Evolutionary conservation across 2,329 filamentous ascomycete species (phyloP), one percentile per base, ranked within the genome.

Genomic region (Truncatella angustata): DNA sequence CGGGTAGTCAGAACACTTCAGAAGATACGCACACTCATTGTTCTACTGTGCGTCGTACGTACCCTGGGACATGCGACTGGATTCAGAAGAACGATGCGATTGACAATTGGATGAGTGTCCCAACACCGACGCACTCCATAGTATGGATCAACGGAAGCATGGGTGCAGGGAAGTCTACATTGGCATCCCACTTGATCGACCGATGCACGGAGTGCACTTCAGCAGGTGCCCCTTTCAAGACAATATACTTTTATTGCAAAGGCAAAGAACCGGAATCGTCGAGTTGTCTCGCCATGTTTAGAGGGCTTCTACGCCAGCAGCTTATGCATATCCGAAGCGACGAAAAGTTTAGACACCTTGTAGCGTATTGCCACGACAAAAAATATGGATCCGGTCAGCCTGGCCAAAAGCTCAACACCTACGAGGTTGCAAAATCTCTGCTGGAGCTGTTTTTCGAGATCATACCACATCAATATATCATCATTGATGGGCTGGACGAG

Each of bases 401-500:
- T n/a, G n/a, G n/a, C n/a, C 49, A 21, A 37, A 2, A 44, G 11
- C 23, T 51, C 5, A 45, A 37, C 6, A 32, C 16, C 10, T 16
- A 44, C 3, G 49, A 34, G 1, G 28, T 37, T 4, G 49, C 37
- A 26, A 42, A 44, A 12, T n/a, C 28, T 5, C 43, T 54, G 5
- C 30, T 54, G 3, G 37, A 44, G n/a, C 4, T 16, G 10, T 39
- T 49, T 23, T 51, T 50, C 9, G 52, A 54, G 14, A n/a, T 12
- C 14, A 37, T 44, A 14, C 9, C 20, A 1, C 2, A 60, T 52
- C 32, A 68, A 9, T 73, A 70, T 55, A 63, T 76, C 30, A 54
- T 77, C 5, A 60, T 77, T n/a, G 74, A 77, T 54, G 74, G 74
- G 0, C 54, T 77, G 12, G 73, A 77, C 45, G 73, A 76, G 52